A percentile compares a stretch with the other conserved stretches of the same genome.
phyloP scores from a whole-genome alignment of 2,329 filamentous ascomycete species.

The Helotiales sp. region DNA sequence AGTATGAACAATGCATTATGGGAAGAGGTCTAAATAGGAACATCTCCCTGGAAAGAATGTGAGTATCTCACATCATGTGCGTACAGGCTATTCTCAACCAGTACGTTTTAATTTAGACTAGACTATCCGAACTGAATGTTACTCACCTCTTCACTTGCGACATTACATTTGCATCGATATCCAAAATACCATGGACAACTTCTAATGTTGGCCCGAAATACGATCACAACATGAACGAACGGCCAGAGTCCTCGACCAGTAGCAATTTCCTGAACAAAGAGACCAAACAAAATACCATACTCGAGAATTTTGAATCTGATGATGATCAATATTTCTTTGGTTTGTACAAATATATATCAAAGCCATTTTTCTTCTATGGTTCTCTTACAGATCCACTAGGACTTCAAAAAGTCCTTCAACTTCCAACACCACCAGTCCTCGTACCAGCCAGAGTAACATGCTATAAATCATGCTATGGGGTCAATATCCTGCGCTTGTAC shows the following conservation, averaged over 20 bases:
- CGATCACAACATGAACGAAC: constrained; percentile 6
- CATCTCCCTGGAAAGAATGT: no score
- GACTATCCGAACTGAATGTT: no score
- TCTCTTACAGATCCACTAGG: constrained; percentile 21
- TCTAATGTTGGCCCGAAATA: constrained; percentile 3
- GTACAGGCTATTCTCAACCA: no score
- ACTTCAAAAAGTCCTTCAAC: constrained; percentile 23
- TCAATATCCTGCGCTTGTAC: constrained; percentile 21
- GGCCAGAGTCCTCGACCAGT: constrained; percentile 2
- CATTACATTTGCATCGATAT: not conserved
- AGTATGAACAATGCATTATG: no score
- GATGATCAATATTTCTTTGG: constrained; percentile 14
- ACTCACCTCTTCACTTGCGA: not conserved
- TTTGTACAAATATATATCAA: constrained; percentile 14
- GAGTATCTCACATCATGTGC: no score
- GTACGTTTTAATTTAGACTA: no score
- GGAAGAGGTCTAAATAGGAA: no score
- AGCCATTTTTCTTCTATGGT: constrained; percentile 23
- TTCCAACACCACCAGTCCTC: constrained; percentile 19
- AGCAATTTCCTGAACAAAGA: constrained; percentile 10
- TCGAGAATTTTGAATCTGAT: constrained; percentile 17
- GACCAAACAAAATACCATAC: constrained; percentile 19
- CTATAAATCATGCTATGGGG: constrained; percentile 24
- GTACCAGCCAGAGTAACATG: constrained; percentile 19
- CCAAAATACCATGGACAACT: constrained; percentile 13